Base-by-base conservation (phyloP, 345 rosid genomes). In the Hibiscus syriacus region DNA sequence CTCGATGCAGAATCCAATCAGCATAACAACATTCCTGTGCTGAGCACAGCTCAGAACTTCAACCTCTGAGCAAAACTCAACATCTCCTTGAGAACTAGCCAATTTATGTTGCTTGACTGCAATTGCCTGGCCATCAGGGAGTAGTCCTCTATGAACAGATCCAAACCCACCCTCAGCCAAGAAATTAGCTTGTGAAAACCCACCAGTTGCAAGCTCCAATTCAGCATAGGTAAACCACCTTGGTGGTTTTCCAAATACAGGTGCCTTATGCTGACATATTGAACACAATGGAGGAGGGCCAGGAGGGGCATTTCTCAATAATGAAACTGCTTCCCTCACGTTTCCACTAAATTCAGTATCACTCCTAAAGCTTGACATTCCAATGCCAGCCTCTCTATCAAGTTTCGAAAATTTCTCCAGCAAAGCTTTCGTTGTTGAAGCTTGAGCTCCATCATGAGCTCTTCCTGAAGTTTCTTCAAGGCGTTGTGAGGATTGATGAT, bases 41-140 rank as follows among this genome's bases (percentile, higher is more conserved):
- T 95, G 99, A 46, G 99, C 99, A 79, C 99, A 95, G 72, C 98
- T 92, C 68, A 95, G 83, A 63, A 95, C 99, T 82, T 95, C 99
- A 30, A 95, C 99, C 80, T 95, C 99, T 0, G 98, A 95, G 79
- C 99, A 95, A 80, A 95, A 95, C 77, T 95, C 99, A 3, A 80
- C 83, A 84, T 95, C 99, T 76, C 99, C 99, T 74, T 95, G 98
- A 55, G 99, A 87, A 80, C 99, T 95, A 22, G 99, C 99, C 74
- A 95, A 58, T 70, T 95, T 95, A 79, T 95, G 97, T 70, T 95
- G 99, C 86, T 95, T 95, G 38, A 95, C 97, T 39, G 99, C 99
- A 77, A 95, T 90, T 65, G 92, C 93, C 76, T 85, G 97, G 13
- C 99, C 99, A 80, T 95, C 99, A 6, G 97, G 96, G 72, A 95